Evolutionary conservation across 2,329 filamentous ascomycete genomes (phyloP).

Genomic region (Emericellopsis atlantica): DNA sequence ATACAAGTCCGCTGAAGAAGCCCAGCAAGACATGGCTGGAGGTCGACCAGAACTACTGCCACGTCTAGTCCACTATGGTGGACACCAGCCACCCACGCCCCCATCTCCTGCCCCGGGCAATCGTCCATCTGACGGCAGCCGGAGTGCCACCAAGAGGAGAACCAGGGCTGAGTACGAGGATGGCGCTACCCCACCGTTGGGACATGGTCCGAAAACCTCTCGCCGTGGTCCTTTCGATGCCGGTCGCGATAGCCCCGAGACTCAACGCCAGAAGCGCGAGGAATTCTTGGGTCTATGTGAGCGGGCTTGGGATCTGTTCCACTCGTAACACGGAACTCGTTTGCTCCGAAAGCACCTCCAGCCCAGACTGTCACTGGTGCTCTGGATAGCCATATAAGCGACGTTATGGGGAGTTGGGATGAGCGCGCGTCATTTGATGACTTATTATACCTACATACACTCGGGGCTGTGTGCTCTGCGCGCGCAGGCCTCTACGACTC

Average conservation of each 20-base stretch:
- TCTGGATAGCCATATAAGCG: too few relatives aligned
- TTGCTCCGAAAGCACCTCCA: too few relatives aligned
- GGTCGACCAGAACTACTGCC: conserved; percentile 88
- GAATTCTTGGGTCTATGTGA: conserved; percentile 82
- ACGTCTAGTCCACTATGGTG: conserved; percentile 89
- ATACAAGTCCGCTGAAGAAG: conserved; percentile 92
- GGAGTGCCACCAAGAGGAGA: conserved; percentile 58
- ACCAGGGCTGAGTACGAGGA: conserved; percentile 89
- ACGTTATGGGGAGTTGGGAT: too few relatives aligned
- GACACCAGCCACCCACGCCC: conserved; percentile 85
- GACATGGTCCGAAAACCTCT: conserved; percentile 52
- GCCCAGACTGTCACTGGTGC: too few relatives aligned
- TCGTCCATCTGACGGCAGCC: conserved; percentile 33
- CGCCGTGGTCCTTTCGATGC: conserved; percentile 65
- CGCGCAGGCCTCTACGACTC: neutral
- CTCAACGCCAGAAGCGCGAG: conserved; percentile 75
- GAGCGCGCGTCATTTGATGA: too few relatives aligned
- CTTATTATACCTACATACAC: too few relatives aligned
- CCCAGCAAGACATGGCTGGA: conserved; percentile 77
- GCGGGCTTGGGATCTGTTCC: conserved; percentile 92
- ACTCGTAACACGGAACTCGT: conserved; percentile 47
- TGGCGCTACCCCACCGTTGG: conserved; percentile 73
- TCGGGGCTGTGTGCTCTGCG: too few relatives aligned
- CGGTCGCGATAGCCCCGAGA: conserved; percentile 72
- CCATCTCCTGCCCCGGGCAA: conserved; percentile 59